phyloP scores from a whole-genome alignment of 2,329 filamentous ascomycete species.

The Paramyrothecium roridum region DNA sequence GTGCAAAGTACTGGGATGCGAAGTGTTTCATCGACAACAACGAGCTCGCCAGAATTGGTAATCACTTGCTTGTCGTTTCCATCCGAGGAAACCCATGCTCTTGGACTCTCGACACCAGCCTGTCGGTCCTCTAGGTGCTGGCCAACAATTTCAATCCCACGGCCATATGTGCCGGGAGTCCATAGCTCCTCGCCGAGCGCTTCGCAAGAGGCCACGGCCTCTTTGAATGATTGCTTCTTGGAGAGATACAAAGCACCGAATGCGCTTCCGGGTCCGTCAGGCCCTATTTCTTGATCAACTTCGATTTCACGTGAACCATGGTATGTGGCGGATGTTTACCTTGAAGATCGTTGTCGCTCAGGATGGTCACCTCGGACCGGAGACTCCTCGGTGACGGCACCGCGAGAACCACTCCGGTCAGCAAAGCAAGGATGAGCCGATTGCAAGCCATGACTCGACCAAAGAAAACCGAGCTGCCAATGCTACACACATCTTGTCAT shows the following conservation, averaged over 20 bases:
- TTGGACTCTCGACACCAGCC: neutral
- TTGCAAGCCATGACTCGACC: neutral
- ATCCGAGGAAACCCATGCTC: neutral
- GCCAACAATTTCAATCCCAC: neutral
- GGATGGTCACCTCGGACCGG: neutral
- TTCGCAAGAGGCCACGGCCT: neutral
- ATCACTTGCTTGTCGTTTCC: neutral
- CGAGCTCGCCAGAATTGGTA: neutral
- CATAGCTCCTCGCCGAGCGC: slow-evolving; percentile 2
- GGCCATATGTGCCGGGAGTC: neutral
- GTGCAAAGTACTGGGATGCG: slow-evolving; percentile 1
- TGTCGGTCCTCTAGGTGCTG: neutral
- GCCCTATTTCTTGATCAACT: neutral
- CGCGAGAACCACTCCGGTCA: neutral
- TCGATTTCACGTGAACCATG: neutral
- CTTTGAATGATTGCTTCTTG: neutral
- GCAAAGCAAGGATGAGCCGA: neutral
- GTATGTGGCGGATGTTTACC: neutral
- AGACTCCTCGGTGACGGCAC: neutral
- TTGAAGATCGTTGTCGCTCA: neutral
- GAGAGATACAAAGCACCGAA: slow-evolving; percentile 1
- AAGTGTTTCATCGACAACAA: neutral
- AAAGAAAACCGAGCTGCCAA: neutral
- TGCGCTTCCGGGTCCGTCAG: neutral
- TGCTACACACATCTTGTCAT: too few species aligned